Conservation (phyloP, 345 rosid genomes). For the Brassica nigra region DNA sequence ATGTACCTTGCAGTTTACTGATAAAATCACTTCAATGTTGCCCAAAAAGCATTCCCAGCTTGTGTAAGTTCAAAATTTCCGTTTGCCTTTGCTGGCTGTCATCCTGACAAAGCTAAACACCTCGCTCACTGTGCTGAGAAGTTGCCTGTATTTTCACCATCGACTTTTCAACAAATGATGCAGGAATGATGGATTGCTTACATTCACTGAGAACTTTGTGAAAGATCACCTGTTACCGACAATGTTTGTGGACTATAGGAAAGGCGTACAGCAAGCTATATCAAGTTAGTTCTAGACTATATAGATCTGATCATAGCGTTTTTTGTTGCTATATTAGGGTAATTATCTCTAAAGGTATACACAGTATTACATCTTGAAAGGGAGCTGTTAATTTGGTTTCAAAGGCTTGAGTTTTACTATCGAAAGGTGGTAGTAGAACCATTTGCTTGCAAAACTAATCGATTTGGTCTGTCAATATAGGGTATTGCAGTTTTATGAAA, state of each 20-base stretch:
- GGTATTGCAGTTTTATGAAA: conserved; percentile 14
- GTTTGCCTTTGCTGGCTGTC: conserved; percentile 7
- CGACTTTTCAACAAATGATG: conserved; percentile 13
- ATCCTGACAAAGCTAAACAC: conserved; percentile 19
- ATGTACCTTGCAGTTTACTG: conserved; percentile 79
- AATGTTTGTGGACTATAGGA: conserved; percentile 96
- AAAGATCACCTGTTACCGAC: conserved; percentile 97
- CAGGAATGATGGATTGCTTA: conserved; percentile 95
- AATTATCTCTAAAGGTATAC: conserved; percentile 6
- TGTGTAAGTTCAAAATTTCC: conserved; percentile 60
- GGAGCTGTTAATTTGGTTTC: conserved; percentile 21
- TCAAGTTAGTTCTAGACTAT: conserved; percentile 67
- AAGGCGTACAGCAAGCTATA: conserved; percentile 98
- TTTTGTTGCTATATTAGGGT: conserved; percentile 27
- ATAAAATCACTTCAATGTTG: conserved; percentile 83
- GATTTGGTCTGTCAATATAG: conserved; percentile 13
- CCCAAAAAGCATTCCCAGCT: conserved; percentile 85
- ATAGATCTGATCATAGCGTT: conserved; percentile 24
- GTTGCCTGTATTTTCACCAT: conserved; percentile 7
- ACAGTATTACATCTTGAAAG: conserved; percentile 14
- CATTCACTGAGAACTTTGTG: conserved; percentile 93
- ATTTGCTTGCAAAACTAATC: conserved; percentile 19
- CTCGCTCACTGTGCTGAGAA: conserved; percentile 6
- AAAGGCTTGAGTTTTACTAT: conserved; percentile 6
- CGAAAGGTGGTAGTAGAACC: conserved; percentile 11